Evolutionary conservation across 345 rosid species (phyloP).

Genomic region (Clarkia xantiana): DNA sequence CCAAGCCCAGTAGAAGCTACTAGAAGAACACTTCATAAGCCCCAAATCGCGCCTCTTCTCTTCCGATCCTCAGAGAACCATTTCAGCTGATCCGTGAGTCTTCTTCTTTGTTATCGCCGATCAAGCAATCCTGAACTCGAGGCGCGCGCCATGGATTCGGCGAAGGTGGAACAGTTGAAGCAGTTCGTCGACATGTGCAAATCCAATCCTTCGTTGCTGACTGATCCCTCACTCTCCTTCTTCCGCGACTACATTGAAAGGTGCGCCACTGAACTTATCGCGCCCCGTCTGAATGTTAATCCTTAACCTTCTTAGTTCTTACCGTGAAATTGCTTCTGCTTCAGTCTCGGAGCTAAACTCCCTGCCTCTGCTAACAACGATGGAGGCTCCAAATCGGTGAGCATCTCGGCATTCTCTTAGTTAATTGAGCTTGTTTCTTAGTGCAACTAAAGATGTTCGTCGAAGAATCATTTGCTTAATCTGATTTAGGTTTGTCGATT

Average conservation of each 20-base stretch:
- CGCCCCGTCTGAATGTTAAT: background rate
- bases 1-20: conserved; percentile 18
- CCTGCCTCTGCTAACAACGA: conserved; percentile 29
- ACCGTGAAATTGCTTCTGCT: background rate
- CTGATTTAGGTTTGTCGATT: background rate
- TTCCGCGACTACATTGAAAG: conserved; percentile 89
- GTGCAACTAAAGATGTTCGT: background rate
- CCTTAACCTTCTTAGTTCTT: background rate
- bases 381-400: conserved; percentile 45
- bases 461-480: background rate
- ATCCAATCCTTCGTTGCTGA: conserved; percentile 66
- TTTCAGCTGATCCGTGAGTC: background rate
- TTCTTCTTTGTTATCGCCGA: background rate
- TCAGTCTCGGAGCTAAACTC: conserved; percentile 78
- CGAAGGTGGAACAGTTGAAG: conserved; percentile 48
- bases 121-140: background rate
- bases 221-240: conserved; percentile 74
- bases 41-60: background rate
- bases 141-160: conserved; percentile 31
- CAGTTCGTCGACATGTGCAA: conserved; percentile 61
- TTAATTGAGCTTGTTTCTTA: no score
- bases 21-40: no score
- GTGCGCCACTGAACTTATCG: conserved; percentile 11
- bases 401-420: background rate
- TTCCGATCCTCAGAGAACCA: background rate